Evolutionary conservation across 2,329 filamentous ascomycete genomes (phyloP).

Genomic region (Westerdykella aurantiaca): DNA sequence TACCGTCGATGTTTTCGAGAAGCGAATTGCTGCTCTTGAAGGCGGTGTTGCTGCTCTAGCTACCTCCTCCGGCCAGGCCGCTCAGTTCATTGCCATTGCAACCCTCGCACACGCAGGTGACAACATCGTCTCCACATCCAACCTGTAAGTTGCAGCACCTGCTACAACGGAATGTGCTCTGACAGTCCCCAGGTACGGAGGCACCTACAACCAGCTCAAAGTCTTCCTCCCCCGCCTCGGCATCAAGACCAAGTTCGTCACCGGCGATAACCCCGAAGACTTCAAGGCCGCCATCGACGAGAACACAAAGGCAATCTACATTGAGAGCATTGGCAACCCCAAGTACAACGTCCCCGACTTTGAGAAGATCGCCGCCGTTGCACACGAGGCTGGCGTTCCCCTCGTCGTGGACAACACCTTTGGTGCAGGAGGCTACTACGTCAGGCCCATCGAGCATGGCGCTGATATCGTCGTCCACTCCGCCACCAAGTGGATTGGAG

Average conservation of each 20-base stretch:
- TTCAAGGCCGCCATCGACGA: conserved; percentile 76
- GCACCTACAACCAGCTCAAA: conserved; percentile 97
- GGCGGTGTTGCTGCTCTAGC: conserved; percentile 84
- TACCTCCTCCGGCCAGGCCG: conserved; percentile 78
- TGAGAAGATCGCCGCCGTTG: conserved; percentile 75
- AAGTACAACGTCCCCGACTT: conserved; percentile 90
- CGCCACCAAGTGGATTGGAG: conserved; percentile 95
- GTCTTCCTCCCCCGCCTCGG: conserved; percentile 78
- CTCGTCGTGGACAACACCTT: conserved; percentile 82
- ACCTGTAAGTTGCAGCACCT: conserved; percentile 46
- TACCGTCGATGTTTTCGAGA: conserved; percentile 93
- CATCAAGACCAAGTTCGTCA: conserved; percentile 80
- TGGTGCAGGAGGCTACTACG: conserved; percentile 84
- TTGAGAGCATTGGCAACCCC: conserved; percentile 92
- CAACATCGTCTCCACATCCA: conserved; percentile 87
- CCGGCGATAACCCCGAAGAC: conserved; percentile 71
- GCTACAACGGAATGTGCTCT: background rate
- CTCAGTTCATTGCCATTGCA: conserved; percentile 84
- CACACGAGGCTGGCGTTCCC: conserved; percentile 60
- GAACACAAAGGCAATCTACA: conserved; percentile 84
- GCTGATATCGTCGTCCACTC: conserved; percentile 93
- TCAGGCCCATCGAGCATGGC: conserved; percentile 80
- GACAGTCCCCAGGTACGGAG: conserved; percentile 57
- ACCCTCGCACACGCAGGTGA: conserved; percentile 82
- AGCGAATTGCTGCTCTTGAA: conserved; percentile 91